Base-by-base conservation (phyloP, 148 eudicot genomes). In the Fagopyrum tataricum region DNA sequence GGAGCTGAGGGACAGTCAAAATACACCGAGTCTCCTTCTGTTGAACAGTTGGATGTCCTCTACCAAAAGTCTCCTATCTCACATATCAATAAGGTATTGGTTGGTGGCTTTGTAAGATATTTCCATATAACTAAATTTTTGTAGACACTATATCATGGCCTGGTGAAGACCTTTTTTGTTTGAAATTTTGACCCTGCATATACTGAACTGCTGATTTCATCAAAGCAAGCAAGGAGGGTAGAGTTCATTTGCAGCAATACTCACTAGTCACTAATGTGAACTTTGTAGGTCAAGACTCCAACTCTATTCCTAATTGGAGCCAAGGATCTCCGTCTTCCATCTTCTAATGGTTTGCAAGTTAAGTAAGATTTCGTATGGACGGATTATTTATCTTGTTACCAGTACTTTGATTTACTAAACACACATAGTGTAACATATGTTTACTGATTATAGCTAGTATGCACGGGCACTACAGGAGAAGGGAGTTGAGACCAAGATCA, bases 281-380 rank as follows among this genome's bases (percentile, higher is more conserved):
- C 56, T 74, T 82, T 84, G 83, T 89, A 94, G 98, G 98, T 90
- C 75, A 89, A 90, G 82, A 85, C 97, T 56, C 98, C 98, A 2
- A 89, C 87, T 39, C 75, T 94, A 52, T 85, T 94, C 79, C 90
- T 94, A 61, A 79, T 94, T 43, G 97, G 97, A 46, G 93, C 93
- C 58, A 68, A 83, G 77, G 97, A 94, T 85, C 93, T 91, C 47
- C 98, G 98, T 31, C 97, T 94, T 75, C 97, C 98, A 44, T 72
- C 84, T 74, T 84, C 89, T 70, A 88, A 83, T 69, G 98, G 97
- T 12, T 68, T 94, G 70, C 97, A 94, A 85, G 98, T 94, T 96
- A 94, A 85, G 98, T 94, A 81, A 85, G 79, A 41, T 55, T 26
- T 18, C 59, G 4, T 41, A 23, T 51, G 49, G 37, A 31, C 15